phyloP scores from a whole-genome alignment of 345 rosid species.

The Hypericum perforatum region DNA sequence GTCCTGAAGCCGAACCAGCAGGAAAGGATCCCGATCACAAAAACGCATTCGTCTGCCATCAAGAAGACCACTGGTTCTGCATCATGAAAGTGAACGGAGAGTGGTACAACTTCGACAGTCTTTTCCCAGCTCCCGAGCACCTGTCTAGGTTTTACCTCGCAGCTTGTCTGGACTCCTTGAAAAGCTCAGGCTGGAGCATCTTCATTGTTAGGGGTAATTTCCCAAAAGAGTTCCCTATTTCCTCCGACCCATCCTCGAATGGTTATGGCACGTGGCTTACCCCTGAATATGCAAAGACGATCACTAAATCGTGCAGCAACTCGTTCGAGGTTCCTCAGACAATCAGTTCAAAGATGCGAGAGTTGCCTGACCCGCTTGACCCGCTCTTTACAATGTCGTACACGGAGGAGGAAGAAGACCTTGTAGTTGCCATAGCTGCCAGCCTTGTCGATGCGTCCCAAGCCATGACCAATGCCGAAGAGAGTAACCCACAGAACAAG shows the following conservation, averaged over 20 bases:
- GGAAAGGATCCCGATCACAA: conserved; percentile 84
- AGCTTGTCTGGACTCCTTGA: conserved; percentile 73
- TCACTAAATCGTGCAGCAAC: conserved; percentile 42
- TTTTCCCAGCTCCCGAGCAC: conserved; percentile 77
- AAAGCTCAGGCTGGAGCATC: conserved; percentile 87
- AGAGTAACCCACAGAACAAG: too few species aligned
- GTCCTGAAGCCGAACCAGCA: conserved; percentile 87
- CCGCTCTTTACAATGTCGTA: conserved; percentile 25
- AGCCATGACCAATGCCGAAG: conserved; percentile 11
- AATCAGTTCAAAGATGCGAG: conserved; percentile 21
- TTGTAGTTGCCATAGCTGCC: conserved; percentile 86
- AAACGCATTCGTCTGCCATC: conserved; percentile 81
- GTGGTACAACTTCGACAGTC: conserved; percentile 96
- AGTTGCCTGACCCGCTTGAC: conserved; percentile 27
- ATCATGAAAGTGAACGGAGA: conserved; percentile 80
- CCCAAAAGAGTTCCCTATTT: conserved; percentile 66
- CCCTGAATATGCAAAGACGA: conserved; percentile 80
- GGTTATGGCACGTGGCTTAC: conserved; percentile 80
- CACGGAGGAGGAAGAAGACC: conserved; percentile 55
- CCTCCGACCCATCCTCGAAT: conserved; percentile 55
- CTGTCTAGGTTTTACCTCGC: conserved; percentile 83
- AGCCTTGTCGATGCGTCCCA: conserved; percentile 67
- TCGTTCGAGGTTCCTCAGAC: conserved; percentile 25
- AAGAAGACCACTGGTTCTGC: conserved; percentile 95
- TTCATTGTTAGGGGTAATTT: conserved; percentile 85